A percentile compares a stretch with the other conserved stretches of the same genome.
These are phyloP conservation scores for Cadophora sp. DNA, from an alignment of 2,329 filamentous ascomycete genomes.

Conservation along the genomic window DNA sequence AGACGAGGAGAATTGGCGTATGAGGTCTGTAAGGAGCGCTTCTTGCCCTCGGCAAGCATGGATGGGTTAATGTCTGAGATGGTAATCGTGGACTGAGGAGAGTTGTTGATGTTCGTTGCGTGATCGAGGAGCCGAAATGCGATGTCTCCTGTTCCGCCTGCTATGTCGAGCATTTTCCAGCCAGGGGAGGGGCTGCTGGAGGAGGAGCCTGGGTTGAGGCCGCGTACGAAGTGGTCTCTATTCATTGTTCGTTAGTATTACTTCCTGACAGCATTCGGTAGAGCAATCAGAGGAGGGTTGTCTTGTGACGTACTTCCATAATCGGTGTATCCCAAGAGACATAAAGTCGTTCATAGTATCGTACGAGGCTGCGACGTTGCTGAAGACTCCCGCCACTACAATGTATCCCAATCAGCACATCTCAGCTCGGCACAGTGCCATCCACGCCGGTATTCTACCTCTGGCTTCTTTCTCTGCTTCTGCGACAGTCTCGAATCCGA, in stretches of 20 bases:
- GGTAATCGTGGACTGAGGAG: conserved; percentile 82
- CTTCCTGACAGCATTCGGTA: neutral
- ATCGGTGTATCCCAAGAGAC: conserved; percentile 94
- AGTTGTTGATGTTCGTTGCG: conserved; percentile 79
- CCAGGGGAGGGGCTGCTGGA: conserved; percentile 53
- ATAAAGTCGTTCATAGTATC: conserved; percentile 99
- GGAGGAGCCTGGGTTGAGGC: conserved; percentile 73
- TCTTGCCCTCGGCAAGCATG: conserved; percentile 89
- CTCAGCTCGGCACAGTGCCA: neutral
- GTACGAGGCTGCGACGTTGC: conserved; percentile 86
- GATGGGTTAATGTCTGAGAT: conserved; percentile 95
- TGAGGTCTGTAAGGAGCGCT: conserved; percentile 69
- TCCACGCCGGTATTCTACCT: conserved; percentile 34
- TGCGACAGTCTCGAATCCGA: conserved; percentile 46
- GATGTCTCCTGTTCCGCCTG: conserved; percentile 96
- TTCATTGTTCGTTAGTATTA: neutral
- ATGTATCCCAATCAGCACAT: conserved; percentile 20
- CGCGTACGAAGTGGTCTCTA: conserved; percentile 89
- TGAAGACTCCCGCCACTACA: conserved; percentile 76
- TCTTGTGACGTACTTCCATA: conserved; percentile 74
- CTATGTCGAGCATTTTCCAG: conserved; percentile 89
- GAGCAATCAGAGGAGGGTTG: neutral
- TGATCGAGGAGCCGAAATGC: conserved; percentile 96
- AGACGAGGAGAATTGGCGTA: conserved; percentile 62
- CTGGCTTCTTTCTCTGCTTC: conserved; percentile 45